Conservation (phyloP, 768 basidiomycete genomes). For the Boletus edulis region DNA sequence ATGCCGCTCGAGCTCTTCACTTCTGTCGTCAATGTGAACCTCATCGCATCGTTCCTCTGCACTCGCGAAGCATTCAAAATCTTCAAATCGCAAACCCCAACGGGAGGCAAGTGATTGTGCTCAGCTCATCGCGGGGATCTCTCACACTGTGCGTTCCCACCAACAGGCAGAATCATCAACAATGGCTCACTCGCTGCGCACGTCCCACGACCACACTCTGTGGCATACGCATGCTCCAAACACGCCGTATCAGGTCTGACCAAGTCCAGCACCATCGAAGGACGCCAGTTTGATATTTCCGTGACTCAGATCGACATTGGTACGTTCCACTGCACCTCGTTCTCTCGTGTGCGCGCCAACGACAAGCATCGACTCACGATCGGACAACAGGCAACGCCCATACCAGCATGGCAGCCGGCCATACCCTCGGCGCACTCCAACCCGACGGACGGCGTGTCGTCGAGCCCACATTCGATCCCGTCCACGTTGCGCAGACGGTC, state of each 20-base stretch:
- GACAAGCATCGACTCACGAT: background rate
- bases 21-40: conserved; percentile 66
- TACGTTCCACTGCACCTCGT: conserved; percentile 16
- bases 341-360: no score
- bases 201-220: conserved; percentile 60
- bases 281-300: conserved; percentile 67
- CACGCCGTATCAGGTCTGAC: conserved; percentile 79
- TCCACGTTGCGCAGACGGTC: conserved; percentile 69
- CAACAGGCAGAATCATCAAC: conserved; percentile 73
- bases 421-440: conserved; percentile 56
- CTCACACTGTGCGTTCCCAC: background rate
- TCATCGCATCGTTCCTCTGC: conserved; percentile 72
- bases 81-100: conserved; percentile 72
- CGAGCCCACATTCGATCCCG: conserved; percentile 69
- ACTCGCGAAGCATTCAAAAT: conserved; percentile 69
- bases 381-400: conserved; percentile 61
- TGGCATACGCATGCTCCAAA: conserved; percentile 75
- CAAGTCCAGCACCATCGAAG: conserved; percentile 74
- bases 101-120: conserved; percentile 51
- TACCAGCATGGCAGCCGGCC: conserved; percentile 53
- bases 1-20: conserved; percentile 60
- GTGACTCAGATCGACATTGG: conserved; percentile 85
- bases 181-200: conserved; percentile 80
- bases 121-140: background rate
- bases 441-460: conserved; percentile 56